Base-by-base conservation (phyloP, 2,329 filamentous ascomycete genomes). In the Domatiomyces catenatus region DNA sequence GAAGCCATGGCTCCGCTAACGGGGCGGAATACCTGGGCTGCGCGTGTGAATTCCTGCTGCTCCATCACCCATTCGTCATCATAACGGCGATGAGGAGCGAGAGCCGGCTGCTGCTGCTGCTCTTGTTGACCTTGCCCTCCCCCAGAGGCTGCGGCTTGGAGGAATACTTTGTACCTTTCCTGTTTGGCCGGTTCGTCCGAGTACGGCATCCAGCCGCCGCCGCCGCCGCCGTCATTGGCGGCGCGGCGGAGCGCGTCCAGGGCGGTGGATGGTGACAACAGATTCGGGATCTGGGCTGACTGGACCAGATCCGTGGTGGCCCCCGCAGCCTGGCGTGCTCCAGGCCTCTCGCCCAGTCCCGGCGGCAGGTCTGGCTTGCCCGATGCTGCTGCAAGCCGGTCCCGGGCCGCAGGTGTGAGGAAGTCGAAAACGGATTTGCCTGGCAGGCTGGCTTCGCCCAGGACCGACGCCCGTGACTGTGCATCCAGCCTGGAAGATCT, bases 351-450 rank as follows among this genome's bases (percentile, higher is more conserved):
- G 48, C 85, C 81, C 1, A 81, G 71, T 0, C 83, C 92, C 6
- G 80, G 78, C 0, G 92, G 92, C 2, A 98, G 75, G 61, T 90
- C 78, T 2, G 68, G 67, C 51, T 81, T 87, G 1, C 89, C 89
- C 2, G 86, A 87, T 1, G 81, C 81, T 8, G 79, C 74, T 2
- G 76, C 87, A 44, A 98, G 75, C 22, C 82, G 79, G 48, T 90
- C 83, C 54, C 92, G 80, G 2, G 85, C 80, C 32, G 84, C 76
- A 0, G 86, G 74, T 0, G 85, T 85, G 57, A 98, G 75, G 66
- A 85, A 98, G 67, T 96, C 89, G 64, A 96, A 98, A 2, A 98
- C 81, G 0, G 92, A 96, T 69, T 96, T 95, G 0, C 87, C 86
- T 0, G 89, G 89, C 0, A 96, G 71, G 36, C 79, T 76, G 42